phyloP scores from a whole-genome alignment of 371 early-diverging fungal genomes.

The Apophysomyces sp. region DNA sequence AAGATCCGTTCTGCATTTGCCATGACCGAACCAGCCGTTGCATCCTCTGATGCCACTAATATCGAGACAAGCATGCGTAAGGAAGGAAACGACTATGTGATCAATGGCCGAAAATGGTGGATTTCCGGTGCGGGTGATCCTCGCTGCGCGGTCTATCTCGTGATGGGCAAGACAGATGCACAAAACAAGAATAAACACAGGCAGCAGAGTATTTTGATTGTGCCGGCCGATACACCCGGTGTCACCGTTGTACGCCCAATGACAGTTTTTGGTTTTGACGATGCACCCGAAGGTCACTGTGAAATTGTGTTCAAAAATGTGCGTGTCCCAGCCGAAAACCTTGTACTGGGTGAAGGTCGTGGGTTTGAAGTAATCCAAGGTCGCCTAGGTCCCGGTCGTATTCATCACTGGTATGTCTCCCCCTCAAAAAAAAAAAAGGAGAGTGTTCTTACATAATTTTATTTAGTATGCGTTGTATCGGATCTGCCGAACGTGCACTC shows the following conservation, averaged over 20 bases:
- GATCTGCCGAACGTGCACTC: conserved; percentile 90
- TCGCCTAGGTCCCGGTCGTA: conserved; percentile 89
- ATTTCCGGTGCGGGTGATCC: conserved; percentile 95
- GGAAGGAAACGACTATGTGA: conserved; percentile 69
- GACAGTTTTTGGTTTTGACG: conserved; percentile 93
- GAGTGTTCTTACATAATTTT: conserved; percentile 16
- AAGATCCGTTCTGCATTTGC: conserved; percentile 96
- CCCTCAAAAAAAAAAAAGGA: background rate
- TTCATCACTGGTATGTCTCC: conserved; percentile 60
- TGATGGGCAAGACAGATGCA: conserved; percentile 88
- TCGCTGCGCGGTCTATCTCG: conserved; percentile 82
- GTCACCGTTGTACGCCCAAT: conserved; percentile 84
- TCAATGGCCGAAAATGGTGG: conserved; percentile 98
- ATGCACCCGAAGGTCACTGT: conserved; percentile 94
- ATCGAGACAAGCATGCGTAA: conserved; percentile 81
- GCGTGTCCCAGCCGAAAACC: conserved; percentile 82
- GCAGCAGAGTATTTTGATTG: conserved; percentile 89
- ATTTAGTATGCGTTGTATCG: conserved; percentile 90
- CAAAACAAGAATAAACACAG: conserved; percentile 69
- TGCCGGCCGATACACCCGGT: conserved; percentile 88
- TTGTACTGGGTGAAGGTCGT: conserved; percentile 92
- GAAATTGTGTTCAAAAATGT: conserved; percentile 92
- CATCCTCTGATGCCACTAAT: conserved; percentile 96
- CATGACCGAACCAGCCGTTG: conserved; percentile 95
- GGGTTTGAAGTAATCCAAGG: conserved; percentile 98